phyloP scores from a whole-genome alignment of 73 alveolate species.

The Paramecium caudatum region DNA sequence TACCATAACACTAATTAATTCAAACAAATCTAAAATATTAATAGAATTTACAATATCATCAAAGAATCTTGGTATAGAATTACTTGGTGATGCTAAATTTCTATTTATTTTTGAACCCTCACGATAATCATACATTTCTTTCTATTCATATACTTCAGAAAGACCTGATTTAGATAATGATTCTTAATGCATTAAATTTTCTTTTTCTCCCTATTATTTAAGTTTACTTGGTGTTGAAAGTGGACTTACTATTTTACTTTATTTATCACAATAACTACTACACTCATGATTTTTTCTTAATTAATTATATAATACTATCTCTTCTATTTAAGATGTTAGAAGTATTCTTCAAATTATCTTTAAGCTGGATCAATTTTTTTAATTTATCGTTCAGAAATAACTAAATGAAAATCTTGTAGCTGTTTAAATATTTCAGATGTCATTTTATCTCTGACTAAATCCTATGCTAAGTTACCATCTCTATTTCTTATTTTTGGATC shows the following conservation, averaged over 20 bases:
- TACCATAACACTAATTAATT: not conserved
- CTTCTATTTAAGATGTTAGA: not conserved
- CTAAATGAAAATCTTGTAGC: not conserved
- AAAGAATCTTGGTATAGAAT: slow-evolving; percentile 48
- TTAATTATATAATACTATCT: not conserved
- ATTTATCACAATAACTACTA: not conserved
- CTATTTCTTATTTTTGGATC: slow-evolving; percentile 71
- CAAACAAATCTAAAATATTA: not conserved
- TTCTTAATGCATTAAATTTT: not conserved
- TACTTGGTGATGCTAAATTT: not conserved
- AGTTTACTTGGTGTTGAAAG: slow-evolving; percentile 17
- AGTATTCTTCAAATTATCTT: slow-evolving; percentile 46
- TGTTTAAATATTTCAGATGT: slow-evolving; percentile 72
- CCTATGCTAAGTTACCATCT: slow-evolving; percentile 75
- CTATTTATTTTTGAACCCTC: slow-evolving; percentile 8
- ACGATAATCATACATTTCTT: not conserved
- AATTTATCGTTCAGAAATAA: not conserved
- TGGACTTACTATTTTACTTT: not conserved
- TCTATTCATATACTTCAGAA: not conserved
- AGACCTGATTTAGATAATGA: not conserved
- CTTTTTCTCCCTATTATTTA: not conserved
- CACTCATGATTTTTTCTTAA: slow-evolving; percentile 27
- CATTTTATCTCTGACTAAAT: slow-evolving; percentile 76
- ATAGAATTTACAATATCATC: not conserved
- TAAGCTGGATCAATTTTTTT: slow-evolving; percentile 2